These are phyloP conservation scores for Dichotomopilus funicola DNA, from an alignment of 2,329 filamentous ascomycete species.

Conservation along the genomic window DNA sequence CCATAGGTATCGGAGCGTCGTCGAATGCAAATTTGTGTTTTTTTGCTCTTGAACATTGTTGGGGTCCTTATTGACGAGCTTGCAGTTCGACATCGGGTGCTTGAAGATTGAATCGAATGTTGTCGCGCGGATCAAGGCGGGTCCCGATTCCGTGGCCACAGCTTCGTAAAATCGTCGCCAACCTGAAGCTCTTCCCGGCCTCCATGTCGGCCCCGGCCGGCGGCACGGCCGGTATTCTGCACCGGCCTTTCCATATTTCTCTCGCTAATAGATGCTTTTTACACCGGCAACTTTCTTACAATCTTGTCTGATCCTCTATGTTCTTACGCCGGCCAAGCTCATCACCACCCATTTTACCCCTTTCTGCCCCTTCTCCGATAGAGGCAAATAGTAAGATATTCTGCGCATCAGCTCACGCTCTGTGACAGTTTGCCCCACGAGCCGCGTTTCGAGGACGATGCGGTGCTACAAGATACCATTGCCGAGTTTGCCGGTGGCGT, in stretches of 20 bases:
- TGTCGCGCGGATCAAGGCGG: not conserved
- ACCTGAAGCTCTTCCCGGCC: slow-evolving; percentile 1
- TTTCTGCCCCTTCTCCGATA: not conserved
- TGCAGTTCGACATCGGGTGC: too few species aligned
- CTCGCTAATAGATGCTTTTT: not conserved
- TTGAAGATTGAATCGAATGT: too few species aligned
- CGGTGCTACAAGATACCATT: not conserved
- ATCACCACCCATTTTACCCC: not conserved
- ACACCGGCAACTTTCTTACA: not conserved
- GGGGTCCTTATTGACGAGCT: too few species aligned
- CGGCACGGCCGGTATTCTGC: not conserved
- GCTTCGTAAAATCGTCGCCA: not conserved
- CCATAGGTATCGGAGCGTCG: too few species aligned
- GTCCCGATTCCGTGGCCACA: not conserved
- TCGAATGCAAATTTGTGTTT: too few species aligned
- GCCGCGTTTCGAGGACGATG: not conserved
- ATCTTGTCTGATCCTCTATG: not conserved
- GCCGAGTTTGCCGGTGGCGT: not conserved
- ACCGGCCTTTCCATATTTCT: too few species aligned
- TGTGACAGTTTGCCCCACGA: not conserved
- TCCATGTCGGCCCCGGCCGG: not conserved
- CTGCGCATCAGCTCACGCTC: not conserved
- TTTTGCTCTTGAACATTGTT: too few species aligned
- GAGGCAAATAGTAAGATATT: not conserved
- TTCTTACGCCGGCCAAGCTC: not conserved